Conservation (phyloP, 129 eudicot species). For the Centella asiatica region DNA sequence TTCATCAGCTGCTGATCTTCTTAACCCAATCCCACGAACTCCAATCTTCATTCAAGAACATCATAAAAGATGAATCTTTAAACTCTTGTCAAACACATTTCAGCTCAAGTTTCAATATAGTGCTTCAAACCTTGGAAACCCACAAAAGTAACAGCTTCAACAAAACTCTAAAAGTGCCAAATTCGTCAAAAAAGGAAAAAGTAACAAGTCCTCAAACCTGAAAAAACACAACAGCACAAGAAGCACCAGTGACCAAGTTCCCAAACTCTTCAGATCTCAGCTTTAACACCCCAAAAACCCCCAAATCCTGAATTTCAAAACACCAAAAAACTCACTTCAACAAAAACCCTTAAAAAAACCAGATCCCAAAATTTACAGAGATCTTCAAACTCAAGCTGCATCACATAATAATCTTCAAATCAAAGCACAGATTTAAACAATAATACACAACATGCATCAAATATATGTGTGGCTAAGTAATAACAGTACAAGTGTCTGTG, state of each 20-base stretch:
- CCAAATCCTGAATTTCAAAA: background rate
- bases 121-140: background rate
- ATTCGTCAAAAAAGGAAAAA: background rate
- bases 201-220: no score
- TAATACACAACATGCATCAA: background rate
- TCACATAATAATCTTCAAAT: background rate
- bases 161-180: background rate
- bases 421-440: slow-evolving; percentile 7
- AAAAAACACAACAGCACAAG: no score
- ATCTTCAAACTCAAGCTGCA: background rate
- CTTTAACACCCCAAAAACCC: background rate
- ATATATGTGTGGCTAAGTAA: background rate
- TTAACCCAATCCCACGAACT: slow-evolving; percentile 12
- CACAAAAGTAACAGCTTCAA: no score
- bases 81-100: background rate
- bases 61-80: background rate
- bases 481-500: no score
- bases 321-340: background rate
- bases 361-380: background rate
- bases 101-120: slow-evolving; percentile 2
- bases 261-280: background rate
- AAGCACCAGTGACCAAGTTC: background rate
- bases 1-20: background rate
- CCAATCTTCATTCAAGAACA: background rate
- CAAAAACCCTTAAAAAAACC: background rate